Evolutionary conservation across 148 eudicot genomes (phyloP).

Genomic region (Diospyros lotus): DNA sequence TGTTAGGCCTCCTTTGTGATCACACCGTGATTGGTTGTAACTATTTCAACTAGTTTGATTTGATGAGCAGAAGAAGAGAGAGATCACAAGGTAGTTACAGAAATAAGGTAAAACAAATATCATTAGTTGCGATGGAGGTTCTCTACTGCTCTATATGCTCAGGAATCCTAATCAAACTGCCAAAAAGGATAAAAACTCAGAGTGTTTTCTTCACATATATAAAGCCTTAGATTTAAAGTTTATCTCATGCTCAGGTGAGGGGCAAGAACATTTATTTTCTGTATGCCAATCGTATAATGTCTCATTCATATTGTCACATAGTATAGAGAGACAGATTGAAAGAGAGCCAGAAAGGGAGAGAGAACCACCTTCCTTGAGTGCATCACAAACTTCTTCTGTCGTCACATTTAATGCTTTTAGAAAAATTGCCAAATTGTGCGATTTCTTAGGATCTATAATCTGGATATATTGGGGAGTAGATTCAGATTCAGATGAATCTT

Average conservation of each 20-base stretch:
- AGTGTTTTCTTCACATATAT: neutral
- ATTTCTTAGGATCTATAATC: slow-evolving; percentile 56
- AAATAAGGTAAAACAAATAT: too few species aligned
- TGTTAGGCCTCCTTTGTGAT: too few species aligned
- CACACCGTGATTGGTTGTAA: too few species aligned
- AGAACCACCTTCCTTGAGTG: slow-evolving; percentile 48
- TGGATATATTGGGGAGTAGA: slow-evolving; percentile 37
- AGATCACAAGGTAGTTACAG: too few species aligned
- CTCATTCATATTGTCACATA: neutral
- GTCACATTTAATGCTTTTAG: slow-evolving; percentile 62
- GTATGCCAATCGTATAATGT: too few species aligned
- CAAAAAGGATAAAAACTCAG: neutral
- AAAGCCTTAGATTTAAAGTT: too few species aligned
- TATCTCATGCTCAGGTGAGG: too few species aligned
- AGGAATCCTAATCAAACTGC: neutral
- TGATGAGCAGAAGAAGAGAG: too few species aligned
- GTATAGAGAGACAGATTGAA: neutral
- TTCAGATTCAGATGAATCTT: slow-evolving; percentile 39
- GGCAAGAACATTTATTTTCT: too few species aligned
- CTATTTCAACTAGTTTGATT: too few species aligned
- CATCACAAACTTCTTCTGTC: slow-evolving; percentile 63
- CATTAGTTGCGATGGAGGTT: too few species aligned
- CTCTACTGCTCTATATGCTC: too few species aligned
- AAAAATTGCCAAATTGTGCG: slow-evolving; percentile 66
- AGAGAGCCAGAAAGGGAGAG: slow-evolving; percentile 7